Conservation (phyloP, 1,284 basidiomycete species). For the Afroboletus lepidellus region DNA sequence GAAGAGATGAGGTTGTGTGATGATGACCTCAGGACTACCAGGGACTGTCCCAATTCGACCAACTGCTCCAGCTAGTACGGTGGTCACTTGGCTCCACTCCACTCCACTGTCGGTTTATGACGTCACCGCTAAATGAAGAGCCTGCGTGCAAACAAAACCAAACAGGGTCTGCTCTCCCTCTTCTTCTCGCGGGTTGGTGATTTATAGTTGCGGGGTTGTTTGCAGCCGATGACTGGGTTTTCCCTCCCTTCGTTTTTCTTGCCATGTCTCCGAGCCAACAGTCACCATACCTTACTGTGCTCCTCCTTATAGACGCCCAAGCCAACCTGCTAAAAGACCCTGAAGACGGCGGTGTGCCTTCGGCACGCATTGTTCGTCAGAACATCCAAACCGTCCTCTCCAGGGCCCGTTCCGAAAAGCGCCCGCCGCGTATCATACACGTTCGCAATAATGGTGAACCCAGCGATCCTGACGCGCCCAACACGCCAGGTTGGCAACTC, state of each 20-base stretch:
- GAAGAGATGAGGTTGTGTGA: neutral
- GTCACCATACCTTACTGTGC: constrained; percentile 35
- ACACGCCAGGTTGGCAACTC: constrained; percentile 56
- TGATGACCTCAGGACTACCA: neutral
- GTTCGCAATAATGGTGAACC: constrained; percentile 60
- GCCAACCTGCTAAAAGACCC: constrained; percentile 47
- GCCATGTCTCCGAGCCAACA: constrained; percentile 26
- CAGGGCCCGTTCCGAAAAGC: constrained; percentile 46
- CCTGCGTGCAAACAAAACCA: constrained; percentile 8
- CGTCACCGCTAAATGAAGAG: constrained; percentile 21
- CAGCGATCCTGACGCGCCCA: constrained; percentile 57
- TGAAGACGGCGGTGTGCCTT: constrained; percentile 53
- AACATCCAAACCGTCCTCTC: constrained; percentile 53
- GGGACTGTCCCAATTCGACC: neutral
- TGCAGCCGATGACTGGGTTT: neutral
- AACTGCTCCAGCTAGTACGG: neutral
- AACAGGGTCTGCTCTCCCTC: constrained; percentile 2
- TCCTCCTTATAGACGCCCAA: constrained; percentile 63
- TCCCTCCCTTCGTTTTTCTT: neutral
- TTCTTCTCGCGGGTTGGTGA: neutral
- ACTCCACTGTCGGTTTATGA: constrained; percentile 9
- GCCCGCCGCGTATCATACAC: constrained; percentile 60
- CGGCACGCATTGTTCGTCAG: constrained; percentile 39
- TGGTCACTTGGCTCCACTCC: neutral
- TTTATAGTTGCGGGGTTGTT: constrained; percentile 15